phyloP scores from a whole-genome alignment of 306 rosid species.

The Potentilla sterilis region DNA sequence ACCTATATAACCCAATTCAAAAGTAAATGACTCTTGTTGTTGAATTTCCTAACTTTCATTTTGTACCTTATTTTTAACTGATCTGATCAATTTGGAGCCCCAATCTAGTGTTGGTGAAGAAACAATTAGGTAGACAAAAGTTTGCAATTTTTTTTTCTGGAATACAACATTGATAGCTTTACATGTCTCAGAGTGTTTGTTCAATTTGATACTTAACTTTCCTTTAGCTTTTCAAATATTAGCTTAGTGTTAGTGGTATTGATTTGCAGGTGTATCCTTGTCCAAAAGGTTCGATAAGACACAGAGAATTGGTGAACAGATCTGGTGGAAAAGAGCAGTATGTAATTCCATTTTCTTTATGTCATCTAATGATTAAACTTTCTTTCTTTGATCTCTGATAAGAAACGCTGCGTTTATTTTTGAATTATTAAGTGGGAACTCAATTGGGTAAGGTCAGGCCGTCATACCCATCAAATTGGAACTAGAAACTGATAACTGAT shows the following conservation, averaged over 20 bases:
- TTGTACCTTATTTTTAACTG: background rate
- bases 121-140: background rate
- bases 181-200: slow-evolving; percentile 2
- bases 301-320: slow-evolving; percentile 71
- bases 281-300: slow-evolving; percentile 86
- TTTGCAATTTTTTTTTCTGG: background rate
- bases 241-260: slow-evolving; percentile 27
- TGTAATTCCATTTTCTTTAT: slow-evolving; percentile 38
- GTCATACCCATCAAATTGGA: background rate
- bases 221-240: background rate
- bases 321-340: slow-evolving; percentile 89
- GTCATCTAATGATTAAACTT: background rate
- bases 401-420: background rate
- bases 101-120: background rate
- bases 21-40: background rate
- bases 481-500: background rate
- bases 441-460: background rate
- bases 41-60: background rate
- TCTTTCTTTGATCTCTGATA: background rate
- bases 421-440: background rate
- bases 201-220: background rate
- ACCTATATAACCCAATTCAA: background rate
- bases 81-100: background rate
- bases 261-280: slow-evolving; percentile 82
- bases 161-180: background rate